phyloP scores from a whole-genome alignment of 306 rosid species.

The Pterocarpus santalinus region DNA sequence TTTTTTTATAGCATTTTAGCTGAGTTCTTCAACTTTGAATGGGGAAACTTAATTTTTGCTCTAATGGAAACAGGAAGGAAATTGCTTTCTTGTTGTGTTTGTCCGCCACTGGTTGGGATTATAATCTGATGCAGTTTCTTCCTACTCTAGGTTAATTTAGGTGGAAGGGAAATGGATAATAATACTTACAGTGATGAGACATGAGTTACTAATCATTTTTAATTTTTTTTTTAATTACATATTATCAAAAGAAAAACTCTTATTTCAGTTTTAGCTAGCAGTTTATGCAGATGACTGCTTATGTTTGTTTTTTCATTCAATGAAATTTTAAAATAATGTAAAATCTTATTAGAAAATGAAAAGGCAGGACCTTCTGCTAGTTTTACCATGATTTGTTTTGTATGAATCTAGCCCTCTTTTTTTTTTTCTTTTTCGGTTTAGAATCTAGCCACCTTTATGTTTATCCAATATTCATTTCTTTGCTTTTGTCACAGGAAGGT shows the following conservation, averaged over 20 bases:
- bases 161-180: not conserved
- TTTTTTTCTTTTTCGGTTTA: no score
- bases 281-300: slow-evolving; percentile 2
- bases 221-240: no score
- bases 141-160: not conserved
- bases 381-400: not conserved
- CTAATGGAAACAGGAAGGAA: no score
- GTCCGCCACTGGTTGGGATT: not conserved
- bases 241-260: not conserved
- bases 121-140: slow-evolving; percentile 30
- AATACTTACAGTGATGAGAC: not conserved
- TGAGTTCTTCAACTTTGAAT: not conserved
- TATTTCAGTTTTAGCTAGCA: not conserved
- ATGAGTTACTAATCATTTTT: not conserved
- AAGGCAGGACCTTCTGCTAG: not conserved
- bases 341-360: not conserved
- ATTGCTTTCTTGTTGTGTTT: no score
- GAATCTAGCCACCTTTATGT: not conserved
- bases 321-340: not conserved
- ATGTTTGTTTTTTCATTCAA: not conserved
- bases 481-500: slow-evolving; percentile 47
- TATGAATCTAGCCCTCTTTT: not conserved
- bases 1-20: not conserved
- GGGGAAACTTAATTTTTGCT: not conserved
- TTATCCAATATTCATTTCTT: not conserved